Evolutionary conservation across 768 basidiomycete species (phyloP), one percentile per base, ranked within the genome.

Genomic region (Naematelia aurantialba): DNA sequence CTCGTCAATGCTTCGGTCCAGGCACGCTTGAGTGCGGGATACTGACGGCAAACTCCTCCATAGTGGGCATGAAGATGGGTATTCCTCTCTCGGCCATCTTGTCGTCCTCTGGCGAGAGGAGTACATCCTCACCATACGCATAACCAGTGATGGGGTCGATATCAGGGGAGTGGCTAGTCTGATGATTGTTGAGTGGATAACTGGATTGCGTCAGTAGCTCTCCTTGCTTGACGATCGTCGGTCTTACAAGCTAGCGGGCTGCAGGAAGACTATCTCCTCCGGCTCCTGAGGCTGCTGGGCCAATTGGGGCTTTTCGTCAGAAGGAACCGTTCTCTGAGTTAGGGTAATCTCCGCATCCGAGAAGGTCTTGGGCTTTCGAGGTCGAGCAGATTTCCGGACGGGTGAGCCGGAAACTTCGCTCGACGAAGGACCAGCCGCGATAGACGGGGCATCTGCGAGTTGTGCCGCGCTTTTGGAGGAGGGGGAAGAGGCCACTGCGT

Each of bases 41-140:
- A 59, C 59, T 54, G 13, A 70, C 89, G 61, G 81, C 75, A 68
- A 96, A 96, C 68, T 98, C 91, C 52, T 87, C 86, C 85, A 93
- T 87, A 1, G 88, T 85, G 8, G 96, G 96, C 73, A 85, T 88
- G 82, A 99, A 99, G 11, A 99, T 91, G 4, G 94, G 96, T 47
- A 98, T 94, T 34, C 94, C 96, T 27, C 79, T 63, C 51, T 69
- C 56, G 5, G 71, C 72, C 25, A 66, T 50, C 13, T 68, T 68
- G 56, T 78, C 77, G 48, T 78, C 76, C 55, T 78, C 75, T 4
- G 77, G 77, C 1, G 72, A 70, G 10, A 75, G 52, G 50, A 58
- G 65, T 30, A 50, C 55, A 17, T 13, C 52, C 5, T n/a, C 22
- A 25, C 48, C 48, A 30, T 19, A 19, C n/a, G 52, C 52, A 31